Conservation (phyloP, 768 basidiomycete species). For the Xerocomus potaroensis region DNA sequence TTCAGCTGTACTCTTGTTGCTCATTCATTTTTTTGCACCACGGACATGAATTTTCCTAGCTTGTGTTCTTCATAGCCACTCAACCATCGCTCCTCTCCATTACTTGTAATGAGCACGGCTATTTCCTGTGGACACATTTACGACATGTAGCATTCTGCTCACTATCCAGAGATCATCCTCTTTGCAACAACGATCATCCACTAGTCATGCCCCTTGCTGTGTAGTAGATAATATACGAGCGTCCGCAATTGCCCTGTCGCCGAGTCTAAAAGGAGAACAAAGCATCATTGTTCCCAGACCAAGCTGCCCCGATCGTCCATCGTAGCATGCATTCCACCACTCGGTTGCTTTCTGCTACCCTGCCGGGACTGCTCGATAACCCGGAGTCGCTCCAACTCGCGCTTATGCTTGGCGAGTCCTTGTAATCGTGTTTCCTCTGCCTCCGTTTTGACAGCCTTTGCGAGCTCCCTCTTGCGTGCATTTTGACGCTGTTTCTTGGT, state of each 20-base stretch:
- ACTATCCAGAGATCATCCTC: slow-evolving; percentile 11
- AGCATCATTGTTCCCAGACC: slow-evolving; percentile 43
- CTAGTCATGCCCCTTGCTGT: slow-evolving; percentile 3
- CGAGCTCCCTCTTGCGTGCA: slow-evolving; percentile 50
- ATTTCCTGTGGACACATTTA: slow-evolving; percentile 17
- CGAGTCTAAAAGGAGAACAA: background rate
- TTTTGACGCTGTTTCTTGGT: slow-evolving; percentile 74
- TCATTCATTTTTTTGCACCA: slow-evolving; percentile 9
- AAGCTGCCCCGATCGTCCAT: slow-evolving; percentile 55
- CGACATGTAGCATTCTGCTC: slow-evolving; percentile 18
- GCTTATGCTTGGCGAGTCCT: slow-evolving; percentile 53
- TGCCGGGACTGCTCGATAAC: slow-evolving; percentile 42
- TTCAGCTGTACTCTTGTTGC: slow-evolving; percentile 3
- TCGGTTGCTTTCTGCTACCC: slow-evolving; percentile 26
- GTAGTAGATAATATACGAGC: slow-evolving; percentile 23
- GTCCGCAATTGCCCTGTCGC: background rate
- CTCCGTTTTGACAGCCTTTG: slow-evolving; percentile 54
- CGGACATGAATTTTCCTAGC: slow-evolving; percentile 19
- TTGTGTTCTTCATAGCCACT: slow-evolving; percentile 10
- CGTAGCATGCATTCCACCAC: slow-evolving; percentile 61
- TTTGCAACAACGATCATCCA: slow-evolving; percentile 9
- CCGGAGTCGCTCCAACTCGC: slow-evolving; percentile 51
- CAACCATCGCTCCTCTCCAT: slow-evolving; percentile 5
- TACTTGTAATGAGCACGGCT: slow-evolving; percentile 7
- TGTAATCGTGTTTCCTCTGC: slow-evolving; percentile 49